Evolutionary conservation across 139 green algal species (phyloP), one percentile per base, ranked within the genome.

Genomic region (Haematococcus lacustris): DNA sequence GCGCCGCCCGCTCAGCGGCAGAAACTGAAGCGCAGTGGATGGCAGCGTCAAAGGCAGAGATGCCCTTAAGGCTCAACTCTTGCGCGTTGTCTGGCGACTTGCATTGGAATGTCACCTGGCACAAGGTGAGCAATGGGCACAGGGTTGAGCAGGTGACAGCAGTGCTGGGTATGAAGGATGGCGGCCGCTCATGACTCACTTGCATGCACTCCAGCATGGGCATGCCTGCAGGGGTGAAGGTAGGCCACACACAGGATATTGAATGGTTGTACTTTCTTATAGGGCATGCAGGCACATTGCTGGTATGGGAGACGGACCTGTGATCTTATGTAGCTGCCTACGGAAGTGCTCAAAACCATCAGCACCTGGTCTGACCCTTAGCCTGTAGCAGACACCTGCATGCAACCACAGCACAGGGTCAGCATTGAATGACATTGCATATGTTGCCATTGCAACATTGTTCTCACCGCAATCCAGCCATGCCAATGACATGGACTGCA

Each of bases 21-120:
- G 21, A 37, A 3, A 69, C 63, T 5, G 63, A 35, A 3, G 63
- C 63, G 37, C 63, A 69, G 35, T 69, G 63, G 63, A 69, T 69
- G 34, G 63, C 68, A 35, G 68, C 68, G 51, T 66, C 68, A 73
- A 73, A 73, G 3, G 68, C 68, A 25, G 47, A 66, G 50, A 73
- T 64, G 32, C 68, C 68, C 34, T 73, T 73, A 33, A 73, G 51
- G 34, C 25, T 47, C 13, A 73, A n/a, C 32, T 64, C 68, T 41
- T 73, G 51, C 1, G 68, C 50, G 21, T 50, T 73, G 41, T 73
- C 68, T 28, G 68, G 68, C 3, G 68, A 7, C 51, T 51, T 66
- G 51, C 68, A 73, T 35, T 73, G 68, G 34, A 73, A 73, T 5
- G 68, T 73, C 35, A n/a, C n/a, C n/a, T n/a, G n/a, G n/a, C n/a